Conservation (phyloP, 805 yeast genomes). For the Ogataea saltuana region DNA sequence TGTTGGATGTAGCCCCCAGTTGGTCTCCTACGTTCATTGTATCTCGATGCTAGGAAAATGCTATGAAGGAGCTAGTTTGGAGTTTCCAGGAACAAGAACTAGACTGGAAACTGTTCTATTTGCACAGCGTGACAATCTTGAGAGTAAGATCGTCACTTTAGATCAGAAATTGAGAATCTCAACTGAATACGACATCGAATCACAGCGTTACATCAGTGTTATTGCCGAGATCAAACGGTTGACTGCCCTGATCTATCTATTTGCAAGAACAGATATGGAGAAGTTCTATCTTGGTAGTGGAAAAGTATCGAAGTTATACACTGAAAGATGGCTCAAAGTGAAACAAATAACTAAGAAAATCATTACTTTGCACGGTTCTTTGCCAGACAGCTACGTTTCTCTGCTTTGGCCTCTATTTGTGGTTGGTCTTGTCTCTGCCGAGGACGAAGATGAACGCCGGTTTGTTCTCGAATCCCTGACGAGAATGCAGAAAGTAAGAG, state of each 20-base stretch:
- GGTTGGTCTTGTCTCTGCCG: slow-evolving; percentile 38
- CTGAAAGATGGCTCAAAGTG: slow-evolving; percentile 18
- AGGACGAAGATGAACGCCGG: slow-evolving; percentile 42
- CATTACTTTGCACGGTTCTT: slow-evolving; percentile 24
- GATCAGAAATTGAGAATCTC: slow-evolving; percentile 26
- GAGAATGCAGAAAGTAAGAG: slow-evolving; percentile 39
- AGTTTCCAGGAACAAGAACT: slow-evolving; percentile 13
- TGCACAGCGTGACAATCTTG: slow-evolving; percentile 31
- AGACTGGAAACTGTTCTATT: slow-evolving; percentile 24
- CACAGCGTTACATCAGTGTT: slow-evolving; percentile 26
- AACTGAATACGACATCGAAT: slow-evolving; percentile 18
- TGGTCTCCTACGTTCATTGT: slow-evolving; percentile 39
- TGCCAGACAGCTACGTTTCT: slow-evolving; percentile 39
- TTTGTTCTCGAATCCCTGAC: slow-evolving; percentile 38
- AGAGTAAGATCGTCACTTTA: slow-evolving; percentile 28
- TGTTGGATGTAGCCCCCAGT: slow-evolving; percentile 42
- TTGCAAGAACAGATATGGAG: slow-evolving; percentile 38
- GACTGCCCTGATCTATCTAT: slow-evolving; percentile 38
- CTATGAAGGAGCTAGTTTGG: slow-evolving; percentile 37
- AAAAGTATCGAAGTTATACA: slow-evolving; percentile 3
- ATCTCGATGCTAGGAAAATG: slow-evolving; percentile 40
- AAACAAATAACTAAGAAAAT: slow-evolving; percentile 25
- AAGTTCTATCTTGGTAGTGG: slow-evolving; percentile 21
- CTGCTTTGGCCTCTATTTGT: slow-evolving; percentile 44
- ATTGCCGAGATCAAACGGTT: slow-evolving; percentile 43